A percentile compares a stretch with the other conserved stretches of the same genome.
Conservation (phyloP, 148 eudicot genomes). For the Polygonum aviculare region DNA sequence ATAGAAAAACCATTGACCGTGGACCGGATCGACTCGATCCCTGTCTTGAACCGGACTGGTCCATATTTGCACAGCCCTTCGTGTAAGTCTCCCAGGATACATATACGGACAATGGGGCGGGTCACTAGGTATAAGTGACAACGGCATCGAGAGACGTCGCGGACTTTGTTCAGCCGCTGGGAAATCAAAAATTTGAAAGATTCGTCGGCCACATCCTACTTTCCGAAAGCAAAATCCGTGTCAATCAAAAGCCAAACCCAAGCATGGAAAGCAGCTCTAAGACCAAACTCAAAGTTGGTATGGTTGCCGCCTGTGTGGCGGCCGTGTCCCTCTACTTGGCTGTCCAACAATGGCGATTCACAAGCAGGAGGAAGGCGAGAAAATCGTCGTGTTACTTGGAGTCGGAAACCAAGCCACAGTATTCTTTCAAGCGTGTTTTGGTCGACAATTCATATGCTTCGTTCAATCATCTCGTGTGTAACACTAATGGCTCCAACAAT, state of each 20-base stretch:
- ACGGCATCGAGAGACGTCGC: too few species aligned
- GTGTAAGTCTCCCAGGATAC: too few species aligned
- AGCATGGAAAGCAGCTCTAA: conserved; percentile 29
- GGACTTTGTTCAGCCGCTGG: too few species aligned
- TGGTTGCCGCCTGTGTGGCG: conserved; percentile 28
- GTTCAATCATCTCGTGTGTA: conserved; percentile 66
- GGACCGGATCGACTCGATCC: too few species aligned
- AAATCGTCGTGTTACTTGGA: conserved; percentile 50
- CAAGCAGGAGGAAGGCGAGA: conserved; percentile 14
- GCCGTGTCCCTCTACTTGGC: conserved; percentile 27
- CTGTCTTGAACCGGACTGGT: too few species aligned
- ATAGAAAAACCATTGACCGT: too few species aligned
- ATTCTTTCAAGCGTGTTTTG: conserved; percentile 57
- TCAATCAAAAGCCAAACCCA: background rate
- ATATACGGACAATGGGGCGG: too few species aligned
- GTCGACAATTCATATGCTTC: conserved; percentile 79
- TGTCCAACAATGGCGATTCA: conserved; percentile 22
- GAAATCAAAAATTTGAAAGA: background rate
- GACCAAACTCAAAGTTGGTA: conserved; percentile 25
- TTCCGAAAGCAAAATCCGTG: background rate
- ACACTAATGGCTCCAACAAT: background rate
- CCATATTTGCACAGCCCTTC: too few species aligned
- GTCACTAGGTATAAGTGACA: too few species aligned
- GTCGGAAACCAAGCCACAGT: conserved; percentile 55
- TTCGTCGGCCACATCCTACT: background rate